Conservation (phyloP, 495 filamentous ascomycete species). For the Pseudotulostoma volvatum region DNA sequence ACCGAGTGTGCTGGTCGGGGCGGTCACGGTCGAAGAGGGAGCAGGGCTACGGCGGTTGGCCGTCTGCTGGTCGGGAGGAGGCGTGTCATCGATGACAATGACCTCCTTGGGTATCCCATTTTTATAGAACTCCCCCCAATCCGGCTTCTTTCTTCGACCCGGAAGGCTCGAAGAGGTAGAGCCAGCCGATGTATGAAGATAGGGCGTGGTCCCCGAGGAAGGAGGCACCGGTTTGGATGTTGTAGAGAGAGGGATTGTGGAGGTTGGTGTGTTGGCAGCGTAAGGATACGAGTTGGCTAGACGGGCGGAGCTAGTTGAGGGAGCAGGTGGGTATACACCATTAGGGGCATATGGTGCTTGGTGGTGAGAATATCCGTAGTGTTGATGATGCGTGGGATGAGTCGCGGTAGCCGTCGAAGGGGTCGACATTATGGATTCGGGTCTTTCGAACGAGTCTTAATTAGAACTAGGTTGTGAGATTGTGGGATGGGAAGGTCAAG, state of each 20-base stretch:
- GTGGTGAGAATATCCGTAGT: conserved; percentile 54
- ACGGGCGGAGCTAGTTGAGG: conserved; percentile 34
- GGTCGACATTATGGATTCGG: conserved; percentile 51
- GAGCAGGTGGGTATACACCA: conserved; percentile 35
- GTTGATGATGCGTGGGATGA: conserved; percentile 52
- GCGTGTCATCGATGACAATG: conserved; percentile 90
- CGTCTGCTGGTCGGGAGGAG: conserved; percentile 40
- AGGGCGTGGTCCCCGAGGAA: conserved; percentile 5
- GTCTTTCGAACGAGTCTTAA: background rate
- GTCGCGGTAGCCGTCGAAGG: conserved; percentile 70
- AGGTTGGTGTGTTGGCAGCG: conserved; percentile 27
- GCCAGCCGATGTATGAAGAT: conserved; percentile 6
- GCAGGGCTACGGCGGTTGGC: background rate
- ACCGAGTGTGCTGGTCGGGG: conserved; percentile 17
- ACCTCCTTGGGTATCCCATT: conserved; percentile 87
- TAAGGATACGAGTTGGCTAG: conserved; percentile 33
- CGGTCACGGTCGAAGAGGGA: conserved; percentile 5
- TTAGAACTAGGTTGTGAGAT: background rate
- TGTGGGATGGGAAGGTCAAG: conserved; percentile 6
- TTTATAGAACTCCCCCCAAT: conserved; percentile 86
- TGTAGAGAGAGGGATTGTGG: conserved; percentile 14
- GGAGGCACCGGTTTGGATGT: conserved; percentile 8
- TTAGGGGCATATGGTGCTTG: conserved; percentile 37
- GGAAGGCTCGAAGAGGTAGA: conserved; percentile 34
- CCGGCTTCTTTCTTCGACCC: conserved; percentile 43